Base-by-base conservation (phyloP, 768 basidiomycete genomes). In the Phlebiopsis flavidoalba region DNA sequence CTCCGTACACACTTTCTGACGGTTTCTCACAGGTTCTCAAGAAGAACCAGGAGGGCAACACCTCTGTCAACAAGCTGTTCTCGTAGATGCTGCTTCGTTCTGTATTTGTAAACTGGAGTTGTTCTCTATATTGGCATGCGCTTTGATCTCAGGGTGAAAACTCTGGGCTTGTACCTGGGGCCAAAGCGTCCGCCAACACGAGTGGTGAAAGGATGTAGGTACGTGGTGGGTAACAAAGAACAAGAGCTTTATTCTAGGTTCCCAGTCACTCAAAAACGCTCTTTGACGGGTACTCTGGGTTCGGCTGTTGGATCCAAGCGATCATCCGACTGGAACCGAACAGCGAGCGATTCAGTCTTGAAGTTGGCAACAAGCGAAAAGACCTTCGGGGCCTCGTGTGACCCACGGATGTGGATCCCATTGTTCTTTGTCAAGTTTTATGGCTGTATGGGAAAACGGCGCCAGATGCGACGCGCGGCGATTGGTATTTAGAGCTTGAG, bases 31-130 rank as follows among this genome's bases (percentile, higher is more conserved):
- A 88, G 86, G 88, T 93, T 8, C 76, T 96, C 68, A 98, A 97
- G 85, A 96, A 95, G 83, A 93, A 95, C 80, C 91, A 95, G 68
- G 95, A 97, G 66, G 89, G 87, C 15, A 95, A 95, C 72, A 97
- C 92, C 24, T 92, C 89, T 0, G 90, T 94, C 66, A 94, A 91
- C 81, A 98, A 96, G 79, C 75, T 98, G 58, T 98, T 97, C 80
- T 89, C 89, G 60, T 91, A 82, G 79, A 31, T 77, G 15, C 19
- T 5, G 31, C 22, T 36, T 35, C 24, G 21, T 50, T 54, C n/a
- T 46, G 49, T 62, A 52, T 40, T 47, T 54, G 35, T 46, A 46
- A 24, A 51, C 33, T 11, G 33, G n/a, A 36, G 2, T 36, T 35
- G 5, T 35, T n/a, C 10, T 43, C 40, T 17, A 43, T 10, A 33